Percentiles rank a stretch among this genome's conserved stretches.
phyloP scores from a whole-genome alignment of 1,284 basidiomycete species.

The Melampsora occidentalis region DNA sequence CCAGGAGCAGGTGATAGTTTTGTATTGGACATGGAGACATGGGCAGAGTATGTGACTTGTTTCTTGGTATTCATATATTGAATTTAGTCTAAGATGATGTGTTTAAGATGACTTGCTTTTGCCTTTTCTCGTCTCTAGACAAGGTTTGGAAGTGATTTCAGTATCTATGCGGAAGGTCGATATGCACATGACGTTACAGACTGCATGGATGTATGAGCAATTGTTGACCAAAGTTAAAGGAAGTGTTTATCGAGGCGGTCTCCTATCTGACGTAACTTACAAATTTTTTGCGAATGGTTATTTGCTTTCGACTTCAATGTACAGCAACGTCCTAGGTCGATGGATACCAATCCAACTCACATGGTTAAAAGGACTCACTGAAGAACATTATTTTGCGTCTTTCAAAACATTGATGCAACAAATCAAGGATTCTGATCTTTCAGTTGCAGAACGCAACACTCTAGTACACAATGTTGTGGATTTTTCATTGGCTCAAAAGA shows the following conservation, averaged over 20 bases:
- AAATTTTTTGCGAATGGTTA: background rate
- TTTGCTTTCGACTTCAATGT: conserved; percentile 14
- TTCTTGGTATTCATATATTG: no score
- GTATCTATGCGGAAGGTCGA: no score
- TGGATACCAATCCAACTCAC: conserved; percentile 20
- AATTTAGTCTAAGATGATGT: no score
- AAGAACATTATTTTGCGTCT: conserved; percentile 3
- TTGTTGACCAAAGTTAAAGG: background rate
- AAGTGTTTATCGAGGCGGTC: background rate
- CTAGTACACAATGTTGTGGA: conserved; percentile 1
- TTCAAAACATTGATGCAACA: conserved; percentile 7
- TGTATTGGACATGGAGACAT: no score
- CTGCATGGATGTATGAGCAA: background rate
- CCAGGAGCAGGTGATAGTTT: no score
- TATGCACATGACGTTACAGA: background rate
- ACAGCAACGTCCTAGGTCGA: background rate
- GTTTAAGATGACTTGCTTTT: no score
- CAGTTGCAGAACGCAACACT: background rate
- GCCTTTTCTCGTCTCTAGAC: no score
- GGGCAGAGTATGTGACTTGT: no score
- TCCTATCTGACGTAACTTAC: conserved; percentile 9
- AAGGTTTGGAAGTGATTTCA: no score
- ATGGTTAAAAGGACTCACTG: background rate
- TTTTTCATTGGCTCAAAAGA: conserved; percentile 6
- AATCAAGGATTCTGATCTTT: background rate